A percentile compares a stretch with the other conserved stretches of the same genome.
Conservation (phyloP, 2,329 filamentous ascomycete species). For the Aspergillus ruber region DNA sequence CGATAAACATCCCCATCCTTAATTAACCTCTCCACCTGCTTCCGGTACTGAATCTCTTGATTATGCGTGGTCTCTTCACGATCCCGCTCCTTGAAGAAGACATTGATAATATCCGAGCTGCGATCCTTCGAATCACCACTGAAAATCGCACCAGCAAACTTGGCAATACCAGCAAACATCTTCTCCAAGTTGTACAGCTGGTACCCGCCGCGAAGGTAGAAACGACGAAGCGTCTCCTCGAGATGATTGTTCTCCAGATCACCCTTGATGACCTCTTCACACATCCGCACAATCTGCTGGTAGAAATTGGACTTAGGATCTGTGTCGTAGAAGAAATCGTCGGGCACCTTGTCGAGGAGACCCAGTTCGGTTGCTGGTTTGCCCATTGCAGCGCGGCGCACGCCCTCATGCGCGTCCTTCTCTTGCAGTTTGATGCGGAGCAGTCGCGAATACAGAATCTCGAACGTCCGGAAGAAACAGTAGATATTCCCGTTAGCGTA, state of each 20-base stretch:
- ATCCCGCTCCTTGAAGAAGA: slow-evolving; percentile 76
- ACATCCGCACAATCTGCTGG: slow-evolving; percentile 73
- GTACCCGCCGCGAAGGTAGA: slow-evolving; percentile 87
- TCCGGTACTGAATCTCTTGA: slow-evolving; percentile 81
- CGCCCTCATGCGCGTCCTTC: slow-evolving; percentile 64
- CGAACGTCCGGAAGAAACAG: slow-evolving; percentile 90
- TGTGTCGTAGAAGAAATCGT: slow-evolving; percentile 67
- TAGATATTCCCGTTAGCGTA: slow-evolving; percentile 89
- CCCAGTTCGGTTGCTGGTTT: slow-evolving; percentile 81
- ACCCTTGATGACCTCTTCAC: slow-evolving; percentile 77
- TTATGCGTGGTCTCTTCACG: slow-evolving; percentile 83
- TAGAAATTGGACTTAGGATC: slow-evolving; percentile 67
- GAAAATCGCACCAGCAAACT: slow-evolving; percentile 75
- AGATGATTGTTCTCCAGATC: slow-evolving; percentile 77
- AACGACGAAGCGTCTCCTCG: slow-evolving; percentile 85
- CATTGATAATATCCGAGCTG: slow-evolving; percentile 79
- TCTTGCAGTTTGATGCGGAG: slow-evolving; percentile 76
- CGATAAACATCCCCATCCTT: slow-evolving; percentile 91
- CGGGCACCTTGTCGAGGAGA: slow-evolving; percentile 69
- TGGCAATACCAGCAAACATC: slow-evolving; percentile 71
- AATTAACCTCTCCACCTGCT: slow-evolving; percentile 84
- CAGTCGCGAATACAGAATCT: slow-evolving; percentile 81
- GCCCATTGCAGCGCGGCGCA: slow-evolving; percentile 63
- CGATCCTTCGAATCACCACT: slow-evolving; percentile 86
- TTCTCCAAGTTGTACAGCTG: slow-evolving; percentile 90